These are phyloP conservation scores for Malus fusca DNA, from an alignment of 306 rosid species.

Conservation along the genomic window DNA sequence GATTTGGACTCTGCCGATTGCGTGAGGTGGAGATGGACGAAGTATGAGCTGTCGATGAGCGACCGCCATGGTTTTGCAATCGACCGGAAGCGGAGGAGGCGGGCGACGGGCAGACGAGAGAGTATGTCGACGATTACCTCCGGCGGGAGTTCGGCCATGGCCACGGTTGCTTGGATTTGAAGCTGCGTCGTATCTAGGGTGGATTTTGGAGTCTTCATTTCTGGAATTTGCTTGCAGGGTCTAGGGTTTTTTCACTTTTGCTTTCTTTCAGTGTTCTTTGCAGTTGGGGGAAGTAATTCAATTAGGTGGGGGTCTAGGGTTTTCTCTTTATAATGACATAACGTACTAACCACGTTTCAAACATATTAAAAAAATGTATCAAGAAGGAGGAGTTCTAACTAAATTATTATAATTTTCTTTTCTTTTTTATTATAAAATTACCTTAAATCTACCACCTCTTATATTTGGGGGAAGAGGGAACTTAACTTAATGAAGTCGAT, in stretches of 20 bases:
- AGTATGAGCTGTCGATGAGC: constrained; percentile 41
- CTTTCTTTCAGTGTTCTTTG: background rate
- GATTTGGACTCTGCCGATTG: constrained; percentile 15
- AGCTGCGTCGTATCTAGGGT: background rate
- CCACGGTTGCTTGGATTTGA: constrained; percentile 10
- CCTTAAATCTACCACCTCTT: too few relatives aligned
- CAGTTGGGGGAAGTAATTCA: background rate
- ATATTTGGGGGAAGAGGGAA: too few relatives aligned
- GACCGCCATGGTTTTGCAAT: constrained; percentile 33
- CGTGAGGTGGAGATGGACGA: constrained; percentile 32
- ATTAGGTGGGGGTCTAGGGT: background rate
- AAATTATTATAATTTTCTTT: too few relatives aligned
- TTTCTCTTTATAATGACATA: too few relatives aligned
- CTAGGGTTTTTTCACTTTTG: background rate
- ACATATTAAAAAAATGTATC: too few relatives aligned
- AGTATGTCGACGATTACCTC: constrained; percentile 51
- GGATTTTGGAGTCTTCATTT: background rate
- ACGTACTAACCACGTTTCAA: too few relatives aligned
- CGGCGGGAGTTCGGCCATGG: constrained; percentile 48
- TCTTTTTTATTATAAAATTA: too few relatives aligned
- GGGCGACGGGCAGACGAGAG: constrained; percentile 22
- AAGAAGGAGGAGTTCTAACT: too few relatives aligned
- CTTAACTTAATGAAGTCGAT: too few relatives aligned
- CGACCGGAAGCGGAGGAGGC: constrained; percentile 38
- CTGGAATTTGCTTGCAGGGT: background rate